A percentile compares a stretch with the other conserved stretches of the same genome.
phyloP scores from a whole-genome alignment of 495 filamentous ascomycete species.

The Lineolata rhizophorae region DNA sequence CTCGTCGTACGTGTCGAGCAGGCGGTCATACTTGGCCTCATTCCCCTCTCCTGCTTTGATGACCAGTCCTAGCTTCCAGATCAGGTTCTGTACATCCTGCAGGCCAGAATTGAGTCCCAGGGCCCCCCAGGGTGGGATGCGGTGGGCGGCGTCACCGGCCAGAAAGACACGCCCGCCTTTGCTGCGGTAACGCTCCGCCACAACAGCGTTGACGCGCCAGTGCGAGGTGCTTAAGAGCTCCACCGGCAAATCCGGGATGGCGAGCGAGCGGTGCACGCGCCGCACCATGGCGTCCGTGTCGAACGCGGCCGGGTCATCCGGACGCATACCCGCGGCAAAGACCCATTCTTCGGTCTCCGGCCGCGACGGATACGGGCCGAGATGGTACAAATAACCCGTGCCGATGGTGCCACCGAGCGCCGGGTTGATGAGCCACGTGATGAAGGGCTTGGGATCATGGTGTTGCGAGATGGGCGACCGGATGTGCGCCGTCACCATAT shows the following conservation, averaged over 20 bases:
- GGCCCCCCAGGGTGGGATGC: constrained; percentile 31
- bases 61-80: constrained; percentile 28
- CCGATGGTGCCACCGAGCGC: background rate
- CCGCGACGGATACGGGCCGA: background rate
- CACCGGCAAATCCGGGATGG: background rate
- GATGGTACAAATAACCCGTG: background rate
- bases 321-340: background rate
- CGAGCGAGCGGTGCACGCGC: background rate
- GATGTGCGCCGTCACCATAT: background rate
- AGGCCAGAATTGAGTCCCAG: constrained; percentile 42
- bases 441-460: background rate
- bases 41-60: constrained; percentile 7
- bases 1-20: constrained; percentile 3
- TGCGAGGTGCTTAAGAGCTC: background rate
- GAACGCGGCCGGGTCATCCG: background rate
- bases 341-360: background rate
- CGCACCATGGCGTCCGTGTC: background rate
- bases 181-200: background rate
- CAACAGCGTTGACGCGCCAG: background rate
- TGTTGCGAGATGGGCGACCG: background rate
- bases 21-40: constrained; percentile 1
- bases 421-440: background rate
- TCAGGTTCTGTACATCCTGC: constrained; percentile 34
- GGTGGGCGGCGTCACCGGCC: constrained; percentile 37
- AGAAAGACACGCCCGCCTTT: constrained; percentile 25